phyloP scores from a whole-genome alignment of 805 yeast species.

The Ogataea pini region DNA sequence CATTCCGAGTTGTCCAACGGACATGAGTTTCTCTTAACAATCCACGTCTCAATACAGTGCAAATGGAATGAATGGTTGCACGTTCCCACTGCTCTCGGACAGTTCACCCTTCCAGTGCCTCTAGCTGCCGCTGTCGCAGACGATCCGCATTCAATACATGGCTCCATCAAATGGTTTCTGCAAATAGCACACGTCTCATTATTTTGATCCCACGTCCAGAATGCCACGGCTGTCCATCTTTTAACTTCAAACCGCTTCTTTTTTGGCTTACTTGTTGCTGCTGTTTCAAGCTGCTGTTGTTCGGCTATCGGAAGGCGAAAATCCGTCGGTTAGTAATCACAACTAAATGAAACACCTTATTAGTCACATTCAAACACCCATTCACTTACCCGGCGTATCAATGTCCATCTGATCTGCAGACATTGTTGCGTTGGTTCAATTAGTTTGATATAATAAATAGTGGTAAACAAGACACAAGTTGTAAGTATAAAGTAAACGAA shows the following conservation, averaged over 20 bases:
- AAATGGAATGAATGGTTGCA: constrained; percentile 98
- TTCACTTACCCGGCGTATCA: constrained; percentile 26
- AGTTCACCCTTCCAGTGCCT: constrained; percentile 32
- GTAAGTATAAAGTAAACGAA: neutral
- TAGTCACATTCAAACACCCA: too few relatives aligned
- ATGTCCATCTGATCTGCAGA: constrained; percentile 29
- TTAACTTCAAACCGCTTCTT: constrained; percentile 87
- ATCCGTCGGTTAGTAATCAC: constrained; percentile 12
- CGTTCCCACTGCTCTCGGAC: constrained; percentile 95
- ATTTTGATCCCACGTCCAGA: constrained; percentile 93
- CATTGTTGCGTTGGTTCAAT: constrained; percentile 8
- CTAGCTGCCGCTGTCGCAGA: constrained; percentile 51
- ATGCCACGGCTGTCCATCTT: constrained; percentile 99
- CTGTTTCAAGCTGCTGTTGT: constrained; percentile 4
- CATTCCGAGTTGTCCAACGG: constrained; percentile 95
- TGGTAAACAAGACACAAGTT: neutral
- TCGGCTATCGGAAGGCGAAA: constrained; percentile 5
- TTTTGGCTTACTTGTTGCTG: constrained; percentile 31
- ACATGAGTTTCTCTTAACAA: constrained; percentile 91
- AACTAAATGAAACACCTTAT: too few relatives aligned
- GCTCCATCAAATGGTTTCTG: constrained; percentile 97
- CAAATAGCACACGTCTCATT: constrained; percentile 95
- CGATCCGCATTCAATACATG: constrained; percentile 88
- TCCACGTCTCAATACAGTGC: constrained; percentile 96
- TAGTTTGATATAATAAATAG: too few relatives aligned